Evolutionary conservation across 305 asterid genomes (phyloP), one percentile per base, ranked within the genome.

Genomic region (Petunia hybrid): DNA sequence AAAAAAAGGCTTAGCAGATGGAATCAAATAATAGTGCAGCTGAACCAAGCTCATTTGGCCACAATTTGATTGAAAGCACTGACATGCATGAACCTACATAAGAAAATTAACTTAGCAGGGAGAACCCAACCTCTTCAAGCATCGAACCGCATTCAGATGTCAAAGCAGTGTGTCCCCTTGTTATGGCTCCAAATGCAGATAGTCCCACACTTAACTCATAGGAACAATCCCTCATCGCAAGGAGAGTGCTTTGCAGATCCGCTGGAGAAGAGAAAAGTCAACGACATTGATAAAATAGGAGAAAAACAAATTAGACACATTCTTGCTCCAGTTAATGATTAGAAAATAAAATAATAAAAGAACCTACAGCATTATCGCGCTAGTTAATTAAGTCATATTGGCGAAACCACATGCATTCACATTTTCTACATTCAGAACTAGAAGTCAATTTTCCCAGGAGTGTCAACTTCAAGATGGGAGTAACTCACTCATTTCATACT

Each of bases 141-240:
- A 97, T 97, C 73, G 97, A 92, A 84, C 99, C 99, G 87, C 99
- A 97, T 87, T 95, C 99, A 82, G 98, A 91, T 86, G 99, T 97
- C 94, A 97, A 91, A 80, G 97, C 95, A 78, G 93, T 91, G 85
- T 91, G 99, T 66, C 97, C 93, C 85, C 93, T 93, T 82, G 92
- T 85, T 84, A 92, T 87, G 85, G 85, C 88, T 77, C 89, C 92
- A 86, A 90, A 97, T 81, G 97, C 88, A 85, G 98, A 90, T 83
- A 97, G 86, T 35, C 90, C 90, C 69, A 87, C 89, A 89, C 98
- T 92, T 87, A 94, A 94, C 87, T 91, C 97, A 81, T 84, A 85
- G 82, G 98, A 97, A 88, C 95, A 91, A 78, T 93, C 98, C 82
- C 89, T 93, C 99, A 97, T 90, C 48, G 91, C 97, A 84, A 92